These are phyloP conservation scores for Venturia carpophila DNA, from an alignment of 2,329 filamentous ascomycete genomes.

Conservation along the genomic window DNA sequence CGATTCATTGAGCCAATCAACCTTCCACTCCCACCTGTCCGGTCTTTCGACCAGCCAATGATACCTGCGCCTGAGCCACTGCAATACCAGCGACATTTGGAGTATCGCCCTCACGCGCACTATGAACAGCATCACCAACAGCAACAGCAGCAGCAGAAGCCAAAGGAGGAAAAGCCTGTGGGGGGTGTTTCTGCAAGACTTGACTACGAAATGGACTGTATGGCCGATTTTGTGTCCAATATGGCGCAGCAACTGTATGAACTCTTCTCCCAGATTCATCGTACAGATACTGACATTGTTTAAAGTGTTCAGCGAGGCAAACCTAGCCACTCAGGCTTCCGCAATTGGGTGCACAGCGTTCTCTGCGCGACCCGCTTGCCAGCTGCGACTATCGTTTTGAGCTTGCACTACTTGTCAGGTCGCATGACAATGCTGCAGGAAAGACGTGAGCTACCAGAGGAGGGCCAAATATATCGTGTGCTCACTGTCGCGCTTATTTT, in stretches of 20 bases:
- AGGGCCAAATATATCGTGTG: constrained; percentile 76
- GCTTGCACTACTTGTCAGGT: constrained; percentile 81
- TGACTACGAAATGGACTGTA: constrained; percentile 93
- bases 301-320: constrained; percentile 56
- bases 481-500: constrained; percentile 77
- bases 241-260: constrained; percentile 71
- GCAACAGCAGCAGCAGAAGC: constrained; percentile 34
- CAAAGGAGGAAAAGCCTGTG: constrained; percentile 58
- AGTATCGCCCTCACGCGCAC: constrained; percentile 10
- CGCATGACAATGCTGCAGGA: constrained; percentile 66
- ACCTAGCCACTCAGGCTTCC: constrained; percentile 63
- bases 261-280: constrained; percentile 47
- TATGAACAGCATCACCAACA: constrained; percentile 26
- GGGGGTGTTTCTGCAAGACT: constrained; percentile 89
- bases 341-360: constrained; percentile 87
- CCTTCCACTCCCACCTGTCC: constrained; percentile 17
- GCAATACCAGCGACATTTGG: constrained; percentile 7
- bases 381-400: constrained; percentile 82
- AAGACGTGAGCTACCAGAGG: constrained; percentile 27
- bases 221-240: constrained; percentile 91
- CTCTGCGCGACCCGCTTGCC: constrained; percentile 83
- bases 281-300: constrained; percentile 55
- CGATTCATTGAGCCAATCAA: constrained; percentile 24
- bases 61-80: constrained; percentile 26
- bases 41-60: constrained; percentile 38